These are phyloP conservation scores for Salvia sclarea DNA, from an alignment of 305 asterid genomes.

Conservation along the genomic window DNA sequence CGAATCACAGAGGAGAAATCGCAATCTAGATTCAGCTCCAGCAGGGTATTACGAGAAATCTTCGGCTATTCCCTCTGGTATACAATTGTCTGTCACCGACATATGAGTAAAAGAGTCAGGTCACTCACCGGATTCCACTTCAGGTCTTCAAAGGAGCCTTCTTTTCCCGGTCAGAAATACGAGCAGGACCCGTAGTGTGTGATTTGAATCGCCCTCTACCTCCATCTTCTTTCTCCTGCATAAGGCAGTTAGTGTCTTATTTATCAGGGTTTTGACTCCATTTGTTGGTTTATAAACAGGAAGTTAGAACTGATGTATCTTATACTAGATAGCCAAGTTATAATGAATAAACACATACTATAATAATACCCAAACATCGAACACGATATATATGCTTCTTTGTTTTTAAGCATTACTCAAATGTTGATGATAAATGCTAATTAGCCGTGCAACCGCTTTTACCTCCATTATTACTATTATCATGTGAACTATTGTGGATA, in stretches of 20 bases:
- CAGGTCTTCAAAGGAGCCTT: slow-evolving; percentile 89
- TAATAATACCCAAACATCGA: neutral
- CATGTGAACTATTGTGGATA: neutral
- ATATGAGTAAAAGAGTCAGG: neutral
- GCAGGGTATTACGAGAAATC: neutral
- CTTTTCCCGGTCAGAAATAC: slow-evolving; percentile 87
- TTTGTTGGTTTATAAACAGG: neutral
- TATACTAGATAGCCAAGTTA: neutral
- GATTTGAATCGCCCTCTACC: slow-evolving; percentile 94
- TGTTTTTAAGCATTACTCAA: slow-evolving; percentile 18
- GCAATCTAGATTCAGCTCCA: neutral
- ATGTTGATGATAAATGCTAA: neutral
- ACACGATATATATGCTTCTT: neutral
- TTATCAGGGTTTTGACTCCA: neutral
- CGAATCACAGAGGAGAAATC: neutral
- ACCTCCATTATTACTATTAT: neutral
- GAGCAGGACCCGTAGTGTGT: slow-evolving; percentile 74
- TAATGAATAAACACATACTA: neutral
- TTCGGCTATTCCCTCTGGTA: slow-evolving; percentile 15
- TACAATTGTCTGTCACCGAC: neutral
- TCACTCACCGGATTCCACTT: slow-evolving; percentile 19
- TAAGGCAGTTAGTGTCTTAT: neutral
- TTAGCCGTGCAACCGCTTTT: neutral
- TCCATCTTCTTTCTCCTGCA: slow-evolving; percentile 79
- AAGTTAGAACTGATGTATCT: neutral